These are phyloP conservation scores for Gracilaria gracilis DNA, from an alignment of 23 red algal genomes.

Conservation along the genomic window DNA sequence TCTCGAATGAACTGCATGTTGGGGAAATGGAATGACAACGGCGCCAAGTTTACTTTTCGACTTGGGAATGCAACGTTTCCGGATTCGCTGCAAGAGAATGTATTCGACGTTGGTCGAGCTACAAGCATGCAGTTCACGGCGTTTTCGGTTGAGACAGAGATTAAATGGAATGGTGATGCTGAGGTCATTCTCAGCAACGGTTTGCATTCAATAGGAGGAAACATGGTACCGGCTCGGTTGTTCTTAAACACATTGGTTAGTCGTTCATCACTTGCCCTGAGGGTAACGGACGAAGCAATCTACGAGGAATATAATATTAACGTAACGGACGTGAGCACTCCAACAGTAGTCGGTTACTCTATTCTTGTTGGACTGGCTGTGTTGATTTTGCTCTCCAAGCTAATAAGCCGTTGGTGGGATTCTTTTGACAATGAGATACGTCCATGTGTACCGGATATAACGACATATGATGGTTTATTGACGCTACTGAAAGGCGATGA, in stretches of 20 bases:
- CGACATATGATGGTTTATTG: not conserved
- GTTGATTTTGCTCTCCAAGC: not conserved
- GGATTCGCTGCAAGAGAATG: not conserved
- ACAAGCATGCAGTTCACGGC: not conserved
- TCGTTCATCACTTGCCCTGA: not conserved
- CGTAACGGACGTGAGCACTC: slow-evolving; percentile 2
- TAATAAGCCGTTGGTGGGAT: not conserved
- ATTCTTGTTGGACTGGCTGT: not conserved
- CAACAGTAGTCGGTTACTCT: not conserved
- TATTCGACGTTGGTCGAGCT: not conserved
- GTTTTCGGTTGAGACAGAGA: not conserved
- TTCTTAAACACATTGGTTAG: slow-evolving; percentile 25
- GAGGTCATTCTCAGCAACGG: slow-evolving; percentile 5
- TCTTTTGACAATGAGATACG: not conserved
- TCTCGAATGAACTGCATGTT: slow-evolving; percentile 15
- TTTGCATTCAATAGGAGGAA: not conserved
- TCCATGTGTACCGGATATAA: not conserved
- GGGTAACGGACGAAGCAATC: not conserved
- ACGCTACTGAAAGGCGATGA: not conserved
- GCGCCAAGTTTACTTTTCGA: not conserved
- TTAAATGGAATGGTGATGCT: not conserved
- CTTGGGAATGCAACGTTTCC: slow-evolving; percentile 8
- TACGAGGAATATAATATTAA: not conserved
- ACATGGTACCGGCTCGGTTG: slow-evolving; percentile 11
- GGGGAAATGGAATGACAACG: not conserved